Conservation (phyloP, 2,329 filamentous ascomycete species). For the Pleomassaria siparia region DNA sequence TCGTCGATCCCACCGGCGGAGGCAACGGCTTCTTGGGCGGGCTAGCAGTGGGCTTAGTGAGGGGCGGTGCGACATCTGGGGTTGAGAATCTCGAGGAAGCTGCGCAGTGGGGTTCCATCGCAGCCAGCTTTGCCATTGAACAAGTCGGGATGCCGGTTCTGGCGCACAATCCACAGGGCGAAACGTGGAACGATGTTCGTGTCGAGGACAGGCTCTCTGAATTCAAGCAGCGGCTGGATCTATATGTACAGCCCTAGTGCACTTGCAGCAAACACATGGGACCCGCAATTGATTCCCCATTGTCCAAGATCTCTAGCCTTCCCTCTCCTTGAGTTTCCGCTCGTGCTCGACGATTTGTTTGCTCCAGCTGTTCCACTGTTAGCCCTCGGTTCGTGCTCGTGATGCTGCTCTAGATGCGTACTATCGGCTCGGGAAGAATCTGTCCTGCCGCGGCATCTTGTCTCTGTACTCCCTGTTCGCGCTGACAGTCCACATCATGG, state of each 20-base stretch:
- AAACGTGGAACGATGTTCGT: constrained; percentile 52
- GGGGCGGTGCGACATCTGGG: constrained; percentile 50
- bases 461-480: constrained; percentile 72
- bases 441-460: constrained; percentile 72
- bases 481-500: constrained; percentile 69
- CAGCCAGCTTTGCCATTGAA: constrained; percentile 91
- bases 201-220: constrained; percentile 47
- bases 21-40: constrained; percentile 85
- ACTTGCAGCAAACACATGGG: constrained; percentile 19
- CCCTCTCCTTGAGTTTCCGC: constrained; percentile 46
- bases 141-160: constrained; percentile 81
- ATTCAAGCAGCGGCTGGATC: constrained; percentile 43
- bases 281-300: constrained; percentile 10
- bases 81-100: constrained; percentile 64
- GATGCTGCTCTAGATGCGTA: constrained; percentile 51
- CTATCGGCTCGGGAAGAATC: constrained; percentile 85
- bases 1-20: constrained; percentile 91
- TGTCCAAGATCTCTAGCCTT: constrained; percentile 16
- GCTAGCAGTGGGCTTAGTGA: constrained; percentile 58
- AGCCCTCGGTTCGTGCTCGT: constrained; percentile 21
- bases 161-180: constrained; percentile 30
- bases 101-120: constrained; percentile 74
- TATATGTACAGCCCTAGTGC: constrained; percentile 42
- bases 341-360: constrained; percentile 72
- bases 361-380: constrained; percentile 61